Evolutionary conservation across 352 stramenopile genomes (phyloP), one percentile per base, ranked within the genome.

Genomic region (Phytopythium mirpurense): DNA sequence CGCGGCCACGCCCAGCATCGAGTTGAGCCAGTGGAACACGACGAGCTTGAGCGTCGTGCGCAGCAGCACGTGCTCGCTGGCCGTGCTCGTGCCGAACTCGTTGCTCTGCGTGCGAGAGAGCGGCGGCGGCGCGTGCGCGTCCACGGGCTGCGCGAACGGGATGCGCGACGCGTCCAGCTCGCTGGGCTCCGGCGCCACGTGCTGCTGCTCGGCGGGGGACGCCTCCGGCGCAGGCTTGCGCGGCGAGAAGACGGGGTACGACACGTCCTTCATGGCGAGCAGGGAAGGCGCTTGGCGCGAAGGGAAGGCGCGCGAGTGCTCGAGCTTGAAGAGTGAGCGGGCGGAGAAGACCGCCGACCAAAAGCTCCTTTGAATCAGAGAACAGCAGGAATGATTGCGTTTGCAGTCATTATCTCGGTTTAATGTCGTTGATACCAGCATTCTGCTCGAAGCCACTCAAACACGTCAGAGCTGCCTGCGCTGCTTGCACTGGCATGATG

Each of bases 11-110:
- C 68, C 76, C 18, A 90, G 63, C 46, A 72, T 50, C 10, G 70
- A 67, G 66, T 85, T 90, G 44, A 83, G 48, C 51, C 68, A 64
- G 48, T 85, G 72, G 67, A 90, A 86, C 41, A 90, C 44, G 34
- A 74, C 56, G 26, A 88, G 77, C 37, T 70, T 72, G 27, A 83
- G 50, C 43, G 68, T 72, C 51, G 58, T 62, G 51, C 60, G 54
- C 47, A 82, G 47, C 44, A 78, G 68, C 43, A 60, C 46, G 36
- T 62, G 45, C 36, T 37, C 54, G 21, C 24, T 31, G 23, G 24
- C 41, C 31, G 31, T 19, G 0, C 38, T 37, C 21, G 60, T 29
- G 15, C 65, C 56, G 37, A 70, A 58, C 5, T 47, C 58, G 29
- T 63, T 52, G 21, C 69, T 65, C 34, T 65, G 43, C 6, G 41